Conservation (phyloP, 1,284 basidiomycete genomes). For the Exobasidium rhododendri region DNA sequence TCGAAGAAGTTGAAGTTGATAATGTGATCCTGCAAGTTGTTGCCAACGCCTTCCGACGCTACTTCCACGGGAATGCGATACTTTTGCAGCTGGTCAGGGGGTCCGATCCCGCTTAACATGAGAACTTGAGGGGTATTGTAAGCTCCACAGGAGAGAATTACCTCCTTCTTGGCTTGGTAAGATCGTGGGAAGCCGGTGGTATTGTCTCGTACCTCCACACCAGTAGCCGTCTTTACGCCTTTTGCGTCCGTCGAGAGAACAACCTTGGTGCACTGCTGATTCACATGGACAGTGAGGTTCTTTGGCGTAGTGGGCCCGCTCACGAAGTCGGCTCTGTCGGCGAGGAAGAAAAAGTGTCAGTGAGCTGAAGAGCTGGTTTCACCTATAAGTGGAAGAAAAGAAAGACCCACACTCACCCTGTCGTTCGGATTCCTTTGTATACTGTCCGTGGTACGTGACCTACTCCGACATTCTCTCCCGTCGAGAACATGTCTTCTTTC, state of each 20-base stretch:
- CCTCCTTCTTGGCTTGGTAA: constrained; percentile 56
- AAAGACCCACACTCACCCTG: constrained; percentile 7
- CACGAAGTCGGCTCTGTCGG: constrained; percentile 1
- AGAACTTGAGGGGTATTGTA: constrained; percentile 55
- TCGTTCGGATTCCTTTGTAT: not conserved
- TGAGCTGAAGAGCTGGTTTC: not conserved
- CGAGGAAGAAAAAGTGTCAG: no score
- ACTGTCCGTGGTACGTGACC: constrained; percentile 2
- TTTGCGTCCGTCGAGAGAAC: not conserved
- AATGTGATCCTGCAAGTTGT: constrained; percentile 61
- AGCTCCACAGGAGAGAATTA: constrained; percentile 58
- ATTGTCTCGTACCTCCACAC: constrained; percentile 43
- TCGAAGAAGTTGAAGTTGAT: constrained; percentile 11
- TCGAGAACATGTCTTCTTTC: constrained; percentile 21
- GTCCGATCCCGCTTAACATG: constrained; percentile 39
- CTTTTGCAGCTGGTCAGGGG: constrained; percentile 22
- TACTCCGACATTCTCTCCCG: constrained; percentile 11
- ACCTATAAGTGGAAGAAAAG: no score
- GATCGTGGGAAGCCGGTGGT: constrained; percentile 20
- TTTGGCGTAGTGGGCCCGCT: not conserved
- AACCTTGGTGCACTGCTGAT: constrained; percentile 2
- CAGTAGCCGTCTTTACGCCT: constrained; percentile 25
- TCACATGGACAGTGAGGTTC: not conserved
- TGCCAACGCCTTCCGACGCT: constrained; percentile 60
- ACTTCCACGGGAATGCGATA: constrained; percentile 24